phyloP scores from a whole-genome alignment of 2,329 filamentous ascomycete genomes.

The Camptophora hylomeconis region DNA sequence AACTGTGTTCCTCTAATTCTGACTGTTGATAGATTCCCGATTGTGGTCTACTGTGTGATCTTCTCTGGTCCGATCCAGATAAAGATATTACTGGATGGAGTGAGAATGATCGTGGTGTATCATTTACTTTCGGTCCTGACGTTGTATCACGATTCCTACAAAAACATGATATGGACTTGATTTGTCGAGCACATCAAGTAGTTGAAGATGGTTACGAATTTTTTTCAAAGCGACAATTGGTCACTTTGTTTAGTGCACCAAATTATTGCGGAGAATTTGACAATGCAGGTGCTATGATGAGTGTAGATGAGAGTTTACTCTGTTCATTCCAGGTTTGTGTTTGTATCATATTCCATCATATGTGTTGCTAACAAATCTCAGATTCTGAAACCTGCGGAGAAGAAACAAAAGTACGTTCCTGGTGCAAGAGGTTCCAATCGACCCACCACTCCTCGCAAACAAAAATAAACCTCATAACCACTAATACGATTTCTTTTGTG shows the following conservation, averaged over 20 bases:
- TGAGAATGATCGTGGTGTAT: constrained; percentile 96
- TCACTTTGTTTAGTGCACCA: constrained; percentile 93
- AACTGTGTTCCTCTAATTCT: background rate
- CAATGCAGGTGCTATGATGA: constrained; percentile 99
- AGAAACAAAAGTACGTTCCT: constrained; percentile 99
- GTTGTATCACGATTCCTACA: constrained; percentile 95
- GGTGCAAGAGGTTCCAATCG: constrained; percentile 57
- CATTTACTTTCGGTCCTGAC: constrained; percentile 95
- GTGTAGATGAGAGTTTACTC: constrained; percentile 92
- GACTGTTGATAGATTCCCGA: constrained; percentile 70
- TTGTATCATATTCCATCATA: background rate
- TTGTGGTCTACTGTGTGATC: constrained; percentile 91
- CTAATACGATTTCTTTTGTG: constrained; percentile 56
- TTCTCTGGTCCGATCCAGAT: constrained; percentile 96
- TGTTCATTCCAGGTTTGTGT: constrained; percentile 87
- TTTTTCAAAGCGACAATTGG: constrained; percentile 95
- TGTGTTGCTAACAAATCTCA: constrained; percentile 25
- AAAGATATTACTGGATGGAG: constrained; percentile 99
- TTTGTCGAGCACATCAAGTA: constrained; percentile 96
- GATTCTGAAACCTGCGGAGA: constrained; percentile 99
- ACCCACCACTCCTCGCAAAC: constrained; percentile 58
- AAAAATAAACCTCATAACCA: constrained; percentile 55
- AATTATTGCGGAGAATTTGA: constrained; percentile 99
- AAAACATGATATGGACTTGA: constrained; percentile 99
- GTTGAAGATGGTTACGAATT: constrained; percentile 99